Evolutionary conservation across 169 alveolate genomes (phyloP), one percentile per base, ranked within the genome.

Genomic region (Cryptosporidium canis): DNA sequence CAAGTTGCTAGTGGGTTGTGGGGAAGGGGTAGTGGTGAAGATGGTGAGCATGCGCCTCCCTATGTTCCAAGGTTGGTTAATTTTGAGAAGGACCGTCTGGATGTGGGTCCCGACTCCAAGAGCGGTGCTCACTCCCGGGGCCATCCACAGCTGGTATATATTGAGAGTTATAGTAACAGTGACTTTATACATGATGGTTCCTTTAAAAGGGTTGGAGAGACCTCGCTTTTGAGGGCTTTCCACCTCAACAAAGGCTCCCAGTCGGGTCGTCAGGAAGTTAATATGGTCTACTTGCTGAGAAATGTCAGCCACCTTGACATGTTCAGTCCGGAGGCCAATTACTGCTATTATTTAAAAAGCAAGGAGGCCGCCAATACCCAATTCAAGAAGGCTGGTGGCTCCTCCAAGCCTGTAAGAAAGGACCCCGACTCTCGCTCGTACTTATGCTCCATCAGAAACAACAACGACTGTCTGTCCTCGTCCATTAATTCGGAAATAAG

Each of bases 401-500:
- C n/a, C n/a, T n/a, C n/a, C n/a, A n/a, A n/a, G n/a, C n/a, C n/a
- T n/a, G n/a, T n/a, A 53, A 31, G 61, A 12, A 43, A 6, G 8
- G 33, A 77, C 14, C 16, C 12, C 21, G 55, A 31, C 9, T 14
- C 44, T 3, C 24, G 47, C 24, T 58, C 87, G 16, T 77, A 77
- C 21, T 35, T 39, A 18, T 61, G 77, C n/a, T 77, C 87, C 1
- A 61, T 77, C n/a, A 61, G 24, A 33, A 77, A 63, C 11, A 58
- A 43, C 18, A 77, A 77, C 12, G 87, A 77, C 27, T 58, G 21
- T 41, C 35, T 77, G 16, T 77, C 87, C 8, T 77, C 87, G 5
- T n/a, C 45, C 12, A 41, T 58, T 27, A 56, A 39, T 43, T 21
- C 35, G 4, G 51, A 61, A 9, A 77, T 77, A 4, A 53, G 87